Conservation (phyloP, 2,329 filamentous ascomycete species). For the Harringtonia lauricola region DNA sequence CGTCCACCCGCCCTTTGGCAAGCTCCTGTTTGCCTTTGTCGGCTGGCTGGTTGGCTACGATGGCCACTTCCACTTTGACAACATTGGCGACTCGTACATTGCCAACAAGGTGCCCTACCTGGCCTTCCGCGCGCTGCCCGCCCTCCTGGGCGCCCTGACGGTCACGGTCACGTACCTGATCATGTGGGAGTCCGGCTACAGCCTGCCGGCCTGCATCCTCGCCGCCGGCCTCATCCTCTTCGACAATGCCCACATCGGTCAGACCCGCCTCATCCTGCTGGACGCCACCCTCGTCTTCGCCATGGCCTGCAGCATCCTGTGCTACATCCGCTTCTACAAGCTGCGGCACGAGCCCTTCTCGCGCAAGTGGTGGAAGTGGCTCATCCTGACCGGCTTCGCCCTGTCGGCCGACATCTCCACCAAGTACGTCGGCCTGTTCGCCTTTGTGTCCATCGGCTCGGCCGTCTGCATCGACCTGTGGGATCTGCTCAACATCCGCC, state of each 20-base stretch:
- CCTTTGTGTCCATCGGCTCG: slow-evolving; percentile 92
- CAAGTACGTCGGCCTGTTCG: slow-evolving; percentile 95
- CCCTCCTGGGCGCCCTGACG: slow-evolving; percentile 81
- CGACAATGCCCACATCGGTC: slow-evolving; percentile 95
- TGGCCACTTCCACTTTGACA: slow-evolving; percentile 95
- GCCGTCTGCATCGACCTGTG: slow-evolving; percentile 91
- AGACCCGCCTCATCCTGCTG: slow-evolving; percentile 88
- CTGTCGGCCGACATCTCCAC: slow-evolving; percentile 97
- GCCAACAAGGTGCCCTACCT: slow-evolving; percentile 96
- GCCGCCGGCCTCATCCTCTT: slow-evolving; percentile 81
- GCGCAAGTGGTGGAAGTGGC: slow-evolving; percentile 99
- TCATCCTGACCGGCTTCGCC: slow-evolving; percentile 85
- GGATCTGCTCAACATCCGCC: slow-evolving; percentile 84
- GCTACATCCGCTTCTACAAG: slow-evolving; percentile 98
- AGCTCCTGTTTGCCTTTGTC: slow-evolving; percentile 93
- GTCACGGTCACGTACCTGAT: slow-evolving; percentile 92
- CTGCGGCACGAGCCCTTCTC: slow-evolving; percentile 78
- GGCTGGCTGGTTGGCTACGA: slow-evolving; percentile 97
- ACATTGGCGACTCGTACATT: slow-evolving; percentile 98
- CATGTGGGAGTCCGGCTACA: slow-evolving; percentile 99
- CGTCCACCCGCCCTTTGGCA: slow-evolving; percentile 95
- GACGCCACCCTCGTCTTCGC: slow-evolving; percentile 90
- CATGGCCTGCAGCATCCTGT: slow-evolving; percentile 89
- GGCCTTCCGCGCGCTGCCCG: slow-evolving; percentile 87
- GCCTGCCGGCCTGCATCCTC: slow-evolving; percentile 79